Percentiles rank a stretch among this genome's conserved stretches.
phyloP scores from a whole-genome alignment of 148 eudicot species.

The Polygonum aviculare region DNA sequence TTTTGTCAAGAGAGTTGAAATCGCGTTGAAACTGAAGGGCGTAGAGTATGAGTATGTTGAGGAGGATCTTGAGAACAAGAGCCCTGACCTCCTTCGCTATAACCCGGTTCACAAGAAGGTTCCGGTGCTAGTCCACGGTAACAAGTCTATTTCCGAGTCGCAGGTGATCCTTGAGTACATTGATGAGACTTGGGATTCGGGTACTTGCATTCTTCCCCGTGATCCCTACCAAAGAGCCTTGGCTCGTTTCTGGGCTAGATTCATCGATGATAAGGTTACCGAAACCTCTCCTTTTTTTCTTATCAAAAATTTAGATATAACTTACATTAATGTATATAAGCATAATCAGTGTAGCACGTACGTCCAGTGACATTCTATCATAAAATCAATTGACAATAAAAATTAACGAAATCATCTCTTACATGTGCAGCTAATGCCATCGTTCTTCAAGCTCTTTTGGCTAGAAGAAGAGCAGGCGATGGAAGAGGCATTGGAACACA shows the following conservation, averaged over 20 bases:
- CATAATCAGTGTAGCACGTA: not conserved
- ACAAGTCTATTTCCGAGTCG: not conserved
- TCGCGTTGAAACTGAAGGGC: not conserved
- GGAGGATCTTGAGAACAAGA: not conserved
- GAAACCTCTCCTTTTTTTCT: not conserved
- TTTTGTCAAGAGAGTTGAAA: not conserved
- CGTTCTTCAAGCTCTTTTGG: not conserved
- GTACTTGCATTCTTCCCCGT: not conserved
- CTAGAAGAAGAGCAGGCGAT: not conserved
- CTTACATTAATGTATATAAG: too few species aligned
- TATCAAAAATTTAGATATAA: too few species aligned
- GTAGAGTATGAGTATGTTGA: not conserved
- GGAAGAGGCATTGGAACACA: not conserved
- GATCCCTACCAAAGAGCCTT: not conserved
- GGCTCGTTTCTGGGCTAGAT: conserved; percentile 28
- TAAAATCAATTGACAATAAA: too few species aligned
- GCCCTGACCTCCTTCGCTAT: not conserved
- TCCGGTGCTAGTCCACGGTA: not conserved
- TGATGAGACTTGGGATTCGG: not conserved
- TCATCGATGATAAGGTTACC: conserved; percentile 25
- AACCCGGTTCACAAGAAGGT: conserved; percentile 1
- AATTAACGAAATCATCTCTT: not conserved
- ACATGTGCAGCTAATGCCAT: not conserved
- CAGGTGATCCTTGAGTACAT: conserved; percentile 4
- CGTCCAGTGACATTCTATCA: too few species aligned